Conservation (phyloP, 768 basidiomycete genomes). For the Cystofilobasidium macerans region DNA sequence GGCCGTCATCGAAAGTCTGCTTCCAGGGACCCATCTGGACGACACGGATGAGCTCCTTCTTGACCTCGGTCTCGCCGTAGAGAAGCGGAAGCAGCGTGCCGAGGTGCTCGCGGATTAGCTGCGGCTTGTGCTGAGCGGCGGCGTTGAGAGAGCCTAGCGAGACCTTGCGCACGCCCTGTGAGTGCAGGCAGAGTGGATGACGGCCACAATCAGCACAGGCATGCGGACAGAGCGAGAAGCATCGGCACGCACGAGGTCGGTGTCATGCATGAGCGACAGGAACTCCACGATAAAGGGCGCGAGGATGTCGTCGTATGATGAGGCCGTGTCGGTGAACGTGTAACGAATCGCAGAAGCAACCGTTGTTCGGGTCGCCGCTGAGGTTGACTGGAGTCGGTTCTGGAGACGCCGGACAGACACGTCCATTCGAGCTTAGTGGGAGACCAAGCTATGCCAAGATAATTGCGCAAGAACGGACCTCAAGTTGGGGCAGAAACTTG, state of each 20-base stretch:
- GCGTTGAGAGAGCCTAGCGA: constrained; percentile 86
- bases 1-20: constrained; percentile 90
- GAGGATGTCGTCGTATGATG: constrained; percentile 79
- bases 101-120: constrained; percentile 79
- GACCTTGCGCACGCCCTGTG: constrained; percentile 75
- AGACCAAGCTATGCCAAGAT: too few species aligned
- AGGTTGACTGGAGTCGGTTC: constrained; percentile 32
- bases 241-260: constrained; percentile 57
- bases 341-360: constrained; percentile 86
- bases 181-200: constrained; percentile 14
- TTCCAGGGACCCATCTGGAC: constrained; percentile 98
- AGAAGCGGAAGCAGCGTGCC: constrained; percentile 62
- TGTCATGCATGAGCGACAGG: constrained; percentile 76
- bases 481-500: constrained; percentile 82
- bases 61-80: constrained; percentile 74
- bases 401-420: constrained; percentile 16
- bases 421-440: too few species aligned
- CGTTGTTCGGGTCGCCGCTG: constrained; percentile 55
- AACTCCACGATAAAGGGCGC: constrained; percentile 78
- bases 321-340: constrained; percentile 74
- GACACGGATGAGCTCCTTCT: constrained; percentile 47
- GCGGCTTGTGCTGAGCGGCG: constrained; percentile 85
- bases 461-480: constrained; percentile 45
- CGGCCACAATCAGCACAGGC: not conserved
- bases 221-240: not conserved